These are phyloP conservation scores for Mycena latifolia DNA, from an alignment of 768 basidiomycete species.

Conservation along the genomic window DNA sequence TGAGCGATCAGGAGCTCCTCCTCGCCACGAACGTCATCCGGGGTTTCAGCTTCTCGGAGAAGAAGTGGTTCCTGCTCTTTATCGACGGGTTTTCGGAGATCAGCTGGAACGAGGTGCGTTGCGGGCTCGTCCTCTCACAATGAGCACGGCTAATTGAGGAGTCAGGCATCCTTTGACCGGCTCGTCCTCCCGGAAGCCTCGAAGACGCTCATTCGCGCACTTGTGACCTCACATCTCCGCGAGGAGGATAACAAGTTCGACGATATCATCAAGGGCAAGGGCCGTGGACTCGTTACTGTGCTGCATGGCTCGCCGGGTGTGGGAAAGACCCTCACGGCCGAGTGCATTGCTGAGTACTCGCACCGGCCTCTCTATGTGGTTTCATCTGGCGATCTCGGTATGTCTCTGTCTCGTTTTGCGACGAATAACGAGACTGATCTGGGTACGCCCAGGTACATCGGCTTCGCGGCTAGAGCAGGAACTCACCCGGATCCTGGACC, in stretches of 20 bases:
- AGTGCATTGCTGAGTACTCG: conserved; percentile 38
- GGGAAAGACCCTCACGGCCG: conserved; percentile 40
- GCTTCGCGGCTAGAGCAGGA: conserved; percentile 28
- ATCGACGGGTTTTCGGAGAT: conserved; percentile 31
- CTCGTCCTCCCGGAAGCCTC: conserved; percentile 25
- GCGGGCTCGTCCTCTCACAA: background rate
- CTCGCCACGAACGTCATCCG: conserved; percentile 28
- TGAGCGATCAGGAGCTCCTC: conserved; percentile 22
- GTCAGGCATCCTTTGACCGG: conserved; percentile 27
- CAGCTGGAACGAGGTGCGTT: conserved; percentile 28
- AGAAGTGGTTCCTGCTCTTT: conserved; percentile 28
- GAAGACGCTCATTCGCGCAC: conserved; percentile 28
- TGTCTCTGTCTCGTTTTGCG: too few relatives aligned
- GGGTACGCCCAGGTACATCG: too few relatives aligned
- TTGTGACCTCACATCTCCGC: conserved; percentile 25
- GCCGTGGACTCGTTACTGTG: conserved; percentile 31
- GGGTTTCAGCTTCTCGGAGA: conserved; percentile 28
- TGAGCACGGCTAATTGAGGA: too few relatives aligned
- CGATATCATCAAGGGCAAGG: conserved; percentile 36
- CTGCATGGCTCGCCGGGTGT: conserved; percentile 35
- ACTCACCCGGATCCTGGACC: conserved; percentile 31
- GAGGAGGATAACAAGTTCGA: conserved; percentile 26
- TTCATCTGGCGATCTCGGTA: conserved; percentile 39
- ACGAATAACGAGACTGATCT: too few relatives aligned
- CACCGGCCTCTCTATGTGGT: conserved; percentile 38